phyloP scores from a whole-genome alignment of 768 basidiomycete genomes.

The Boletus rufocinnamomeus region DNA sequence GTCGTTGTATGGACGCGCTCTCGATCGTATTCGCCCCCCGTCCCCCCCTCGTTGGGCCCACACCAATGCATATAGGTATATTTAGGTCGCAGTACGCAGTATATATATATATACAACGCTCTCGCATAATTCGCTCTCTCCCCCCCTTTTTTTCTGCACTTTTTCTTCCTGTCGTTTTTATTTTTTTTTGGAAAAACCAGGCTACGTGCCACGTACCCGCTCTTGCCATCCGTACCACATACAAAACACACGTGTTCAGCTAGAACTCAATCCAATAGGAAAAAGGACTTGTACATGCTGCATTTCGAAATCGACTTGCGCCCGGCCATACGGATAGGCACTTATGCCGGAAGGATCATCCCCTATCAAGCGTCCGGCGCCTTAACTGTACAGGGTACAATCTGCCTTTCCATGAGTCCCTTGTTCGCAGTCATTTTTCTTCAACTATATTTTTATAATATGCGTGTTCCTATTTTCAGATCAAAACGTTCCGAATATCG shows the following conservation, averaged over 20 bases:
- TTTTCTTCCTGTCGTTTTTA: neutral
- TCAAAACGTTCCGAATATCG: neutral
- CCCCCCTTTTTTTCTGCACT: neutral
- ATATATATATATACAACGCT: conserved; percentile 19
- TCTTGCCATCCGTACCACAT: neutral
- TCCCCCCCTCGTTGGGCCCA: neutral
- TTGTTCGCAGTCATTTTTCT: neutral
- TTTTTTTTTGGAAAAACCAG: neutral
- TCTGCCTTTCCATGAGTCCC: neutral
- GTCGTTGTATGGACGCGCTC: conserved; percentile 4
- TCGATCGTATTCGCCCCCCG: conserved; percentile 6
- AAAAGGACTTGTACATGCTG: neutral
- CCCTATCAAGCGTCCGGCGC: neutral
- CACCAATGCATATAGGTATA: conserved; percentile 10
- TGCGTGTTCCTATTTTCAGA: neutral
- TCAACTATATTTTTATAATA: neutral
- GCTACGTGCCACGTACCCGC: neutral
- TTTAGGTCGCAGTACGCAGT: conserved; percentile 12
- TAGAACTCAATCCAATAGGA: neutral
- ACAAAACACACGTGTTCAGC: conserved; percentile 11
- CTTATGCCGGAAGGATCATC: conserved; percentile 24
- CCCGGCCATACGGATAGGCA: conserved; percentile 8
- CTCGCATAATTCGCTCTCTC: conserved; percentile 3
- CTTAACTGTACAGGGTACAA: neutral
- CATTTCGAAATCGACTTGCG: conserved; percentile 15